phyloP scores from a whole-genome alignment of 371 early-diverging fungal genomes.

The Dinochytrium kinnereticum region DNA sequence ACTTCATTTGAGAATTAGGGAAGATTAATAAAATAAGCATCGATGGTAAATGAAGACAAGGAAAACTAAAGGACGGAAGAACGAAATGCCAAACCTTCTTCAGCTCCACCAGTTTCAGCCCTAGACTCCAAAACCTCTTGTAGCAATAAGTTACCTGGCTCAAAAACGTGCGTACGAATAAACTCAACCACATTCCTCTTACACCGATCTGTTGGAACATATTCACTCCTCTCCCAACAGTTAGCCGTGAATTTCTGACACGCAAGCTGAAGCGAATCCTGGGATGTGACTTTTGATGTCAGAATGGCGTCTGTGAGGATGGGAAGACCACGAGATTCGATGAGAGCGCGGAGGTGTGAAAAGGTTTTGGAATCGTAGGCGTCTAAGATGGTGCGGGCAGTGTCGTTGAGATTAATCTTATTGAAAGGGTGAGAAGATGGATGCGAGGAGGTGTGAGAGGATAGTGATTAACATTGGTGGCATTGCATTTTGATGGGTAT shows the following conservation, averaged over 20 bases:
- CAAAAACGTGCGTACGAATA: not conserved
- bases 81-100: too few species aligned
- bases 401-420: too few species aligned
- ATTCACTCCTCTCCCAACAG: not conserved
- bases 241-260: not conserved
- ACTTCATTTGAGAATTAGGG: too few species aligned
- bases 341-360: not conserved
- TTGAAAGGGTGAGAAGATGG: not conserved
- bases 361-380: not conserved
- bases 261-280: not conserved
- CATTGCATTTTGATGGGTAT: too few species aligned
- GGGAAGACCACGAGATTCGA: not conserved
- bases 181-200: not conserved
- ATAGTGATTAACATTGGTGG: too few species aligned
- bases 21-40: too few species aligned
- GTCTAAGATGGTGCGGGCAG: not conserved
- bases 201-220: not conserved
- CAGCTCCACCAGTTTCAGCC: too few species aligned
- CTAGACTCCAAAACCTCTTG: too few species aligned
- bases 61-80: too few species aligned
- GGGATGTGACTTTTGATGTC: not conserved
- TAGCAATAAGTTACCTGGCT: not conserved
- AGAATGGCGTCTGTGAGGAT: not conserved
- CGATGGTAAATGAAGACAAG: too few species aligned
- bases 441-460: not conserved